Evolutionary conservation across 257 asterid species (phyloP).

Genomic region (Ilex asprella): DNA sequence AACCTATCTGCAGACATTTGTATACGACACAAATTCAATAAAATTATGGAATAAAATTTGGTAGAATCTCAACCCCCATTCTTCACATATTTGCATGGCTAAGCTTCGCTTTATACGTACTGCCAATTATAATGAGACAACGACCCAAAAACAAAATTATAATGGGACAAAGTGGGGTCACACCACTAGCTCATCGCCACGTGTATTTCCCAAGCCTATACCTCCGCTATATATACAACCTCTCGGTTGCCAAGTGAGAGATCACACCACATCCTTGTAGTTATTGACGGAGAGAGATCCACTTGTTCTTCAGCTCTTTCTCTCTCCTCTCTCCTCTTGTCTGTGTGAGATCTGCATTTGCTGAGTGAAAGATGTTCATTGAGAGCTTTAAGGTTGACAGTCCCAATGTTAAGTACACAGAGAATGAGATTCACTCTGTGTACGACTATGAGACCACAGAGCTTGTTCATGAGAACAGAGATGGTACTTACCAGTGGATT

Average conservation of each 20-base stretch:
- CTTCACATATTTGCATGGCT: conserved; percentile 38
- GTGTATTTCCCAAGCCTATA: background rate
- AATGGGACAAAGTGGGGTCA: conserved; percentile 10
- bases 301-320: background rate
- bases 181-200: conserved; percentile 13
- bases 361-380: conserved; percentile 50
- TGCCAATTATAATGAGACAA: background rate
- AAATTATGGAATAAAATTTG: too few relatives aligned
- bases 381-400: conserved; percentile 89
- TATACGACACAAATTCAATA: too few relatives aligned
- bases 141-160: conserved; percentile 5
- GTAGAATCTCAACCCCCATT: background rate
- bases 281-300: background rate
- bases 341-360: background rate
- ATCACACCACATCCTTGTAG: background rate
- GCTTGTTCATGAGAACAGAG: conserved; percentile 76
- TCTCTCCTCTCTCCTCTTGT: background rate
- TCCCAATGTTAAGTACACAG: conserved; percentile 82
- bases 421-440: conserved; percentile 64
- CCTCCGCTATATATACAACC: conserved; percentile 9
- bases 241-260: background rate
- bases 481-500: conserved; percentile 78
- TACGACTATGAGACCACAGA: conserved; percentile 86
- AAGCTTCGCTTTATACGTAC: conserved; percentile 23
- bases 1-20: too few relatives aligned